Conservation (phyloP, 139 green algal species). For the Chlamydomonas urium region DNA sequence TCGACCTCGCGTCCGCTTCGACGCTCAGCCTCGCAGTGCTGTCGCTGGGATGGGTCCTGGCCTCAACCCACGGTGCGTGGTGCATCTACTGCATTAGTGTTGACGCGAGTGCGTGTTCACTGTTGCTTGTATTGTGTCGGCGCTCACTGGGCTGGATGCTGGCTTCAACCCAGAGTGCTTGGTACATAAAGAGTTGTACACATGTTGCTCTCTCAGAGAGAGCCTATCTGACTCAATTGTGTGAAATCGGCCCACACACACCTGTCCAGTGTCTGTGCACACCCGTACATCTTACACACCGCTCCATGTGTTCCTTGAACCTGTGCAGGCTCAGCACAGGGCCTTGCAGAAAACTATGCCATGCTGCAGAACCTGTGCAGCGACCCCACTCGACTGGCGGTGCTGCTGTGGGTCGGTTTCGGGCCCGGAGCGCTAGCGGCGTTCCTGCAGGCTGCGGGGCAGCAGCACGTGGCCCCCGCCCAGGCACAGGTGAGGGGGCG, state of each 20-base stretch:
- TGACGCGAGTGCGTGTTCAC: too few relatives aligned
- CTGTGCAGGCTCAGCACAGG: too few relatives aligned
- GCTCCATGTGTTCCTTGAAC: too few relatives aligned
- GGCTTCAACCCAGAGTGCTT: not conserved
- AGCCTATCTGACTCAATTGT: too few relatives aligned
- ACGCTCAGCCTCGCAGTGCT: slow-evolving; percentile 6
- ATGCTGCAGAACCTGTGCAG: not conserved
- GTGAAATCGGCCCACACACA: too few relatives aligned
- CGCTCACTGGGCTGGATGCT: slow-evolving; percentile 15
- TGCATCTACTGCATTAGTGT: not conserved
- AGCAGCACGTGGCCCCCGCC: slow-evolving; percentile 20
- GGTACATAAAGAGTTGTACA: too few relatives aligned
- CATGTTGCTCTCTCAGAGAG: too few relatives aligned
- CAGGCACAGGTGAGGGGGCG: slow-evolving; percentile 25
- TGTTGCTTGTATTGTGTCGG: too few relatives aligned
- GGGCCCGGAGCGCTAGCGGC: slow-evolving; percentile 20
- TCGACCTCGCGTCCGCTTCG: slow-evolving; percentile 14
- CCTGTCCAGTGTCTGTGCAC: too few relatives aligned
- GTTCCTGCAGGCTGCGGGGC: slow-evolving; percentile 13
- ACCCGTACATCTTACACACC: too few relatives aligned
- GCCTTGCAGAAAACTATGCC: too few relatives aligned
- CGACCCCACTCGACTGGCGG: slow-evolving; percentile 4
- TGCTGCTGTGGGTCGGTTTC: slow-evolving; percentile 24
- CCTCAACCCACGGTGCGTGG: not conserved
- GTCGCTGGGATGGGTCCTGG: slow-evolving; percentile 14